These are phyloP conservation scores for Halophytophthora batemanensis DNA, from an alignment of 352 stramenopile species.

Conservation along the genomic window DNA sequence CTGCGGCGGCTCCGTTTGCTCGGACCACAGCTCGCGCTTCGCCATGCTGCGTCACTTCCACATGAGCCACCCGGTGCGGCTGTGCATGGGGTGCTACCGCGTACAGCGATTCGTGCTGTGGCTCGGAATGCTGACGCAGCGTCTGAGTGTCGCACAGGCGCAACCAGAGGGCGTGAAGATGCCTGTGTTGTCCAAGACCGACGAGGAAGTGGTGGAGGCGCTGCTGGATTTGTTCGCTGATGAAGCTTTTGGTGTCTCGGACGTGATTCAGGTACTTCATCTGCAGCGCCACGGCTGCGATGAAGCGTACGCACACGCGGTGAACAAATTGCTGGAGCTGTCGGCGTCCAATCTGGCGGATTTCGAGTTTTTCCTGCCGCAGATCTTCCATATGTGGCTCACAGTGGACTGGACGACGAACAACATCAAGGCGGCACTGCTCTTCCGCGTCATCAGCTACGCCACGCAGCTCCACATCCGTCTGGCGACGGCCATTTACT, in stretches of 20 bases:
- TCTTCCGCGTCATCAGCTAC: constrained; percentile 73
- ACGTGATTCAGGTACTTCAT: constrained; percentile 81
- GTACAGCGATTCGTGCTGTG: constrained; percentile 67
- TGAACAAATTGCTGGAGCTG: constrained; percentile 72
- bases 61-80: constrained; percentile 58
- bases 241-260: constrained; percentile 59
- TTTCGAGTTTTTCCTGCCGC: constrained; percentile 84
- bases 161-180: constrained; percentile 31
- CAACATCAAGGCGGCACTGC: constrained; percentile 68
- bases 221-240: constrained; percentile 51
- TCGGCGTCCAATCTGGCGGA: constrained; percentile 58
- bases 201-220: constrained; percentile 66
- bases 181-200: constrained; percentile 33
- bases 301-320: constrained; percentile 63
- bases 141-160: constrained; percentile 45
- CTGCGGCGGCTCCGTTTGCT: constrained; percentile 75
- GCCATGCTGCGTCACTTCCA: constrained; percentile 60
- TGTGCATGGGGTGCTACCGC: constrained; percentile 72
- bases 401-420: constrained; percentile 75
- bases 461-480: constrained; percentile 73
- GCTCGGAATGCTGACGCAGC: constrained; percentile 67
- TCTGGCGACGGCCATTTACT: constrained; percentile 79
- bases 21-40: constrained; percentile 76
- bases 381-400: constrained; percentile 84
- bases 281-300: constrained; percentile 74